Base-by-base conservation (phyloP, 2,329 filamentous ascomycete genomes). In the Ophiostoma himal-ulmi region DNA sequence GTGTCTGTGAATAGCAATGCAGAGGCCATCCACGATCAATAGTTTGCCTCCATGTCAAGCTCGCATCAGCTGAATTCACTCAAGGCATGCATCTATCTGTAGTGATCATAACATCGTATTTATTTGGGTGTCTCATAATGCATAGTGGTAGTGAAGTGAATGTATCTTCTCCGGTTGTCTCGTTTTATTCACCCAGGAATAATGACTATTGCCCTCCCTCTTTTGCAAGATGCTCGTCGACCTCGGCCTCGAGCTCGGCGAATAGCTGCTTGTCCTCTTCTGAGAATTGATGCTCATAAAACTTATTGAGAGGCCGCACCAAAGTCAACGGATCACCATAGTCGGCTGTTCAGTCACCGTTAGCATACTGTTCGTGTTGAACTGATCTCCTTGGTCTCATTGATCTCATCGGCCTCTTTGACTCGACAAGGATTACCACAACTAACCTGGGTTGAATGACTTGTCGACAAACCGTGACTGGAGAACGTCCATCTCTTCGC, bases 271-370 rank as follows among this genome's bases (percentile, higher is more conserved):
- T 17, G 1, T 44, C 36, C 39, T 26, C 65, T 14, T 8, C 65
- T 2, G 65, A 7, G 5, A 41, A 34, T 11, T 11, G 3, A 13
- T 7, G 65, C 37, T 7, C n/a, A 62, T 76, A 77, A 57, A 36
- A n/a, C 64, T 70, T 68, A 13, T 75, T 76, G 4, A 78, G 70
- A 3, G 76, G 74, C 66, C 77, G 74, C 34, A 81, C 78, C 34
- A 80, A 79, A 17, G 79, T 73, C 70, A 86, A 77, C 41, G 84
- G 84, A 71, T 86, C 83, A 8, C 80, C 79, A 68, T 82, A 84
- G 52, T 82, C 79, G 69, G 76, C 78, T 78, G 30, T 10, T 7
- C 30, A 39, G 37, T 3, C 3, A 3, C 17, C 11, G 14, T 57
- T 68, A 75, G 69, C 71, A 72, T 39, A 30, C 20, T 73, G 3